Evolutionary conservation across 208 protist genomes (phyloP), one percentile per base, ranked within the genome.

Genomic region (Leishmania martiniquensis): DNA sequence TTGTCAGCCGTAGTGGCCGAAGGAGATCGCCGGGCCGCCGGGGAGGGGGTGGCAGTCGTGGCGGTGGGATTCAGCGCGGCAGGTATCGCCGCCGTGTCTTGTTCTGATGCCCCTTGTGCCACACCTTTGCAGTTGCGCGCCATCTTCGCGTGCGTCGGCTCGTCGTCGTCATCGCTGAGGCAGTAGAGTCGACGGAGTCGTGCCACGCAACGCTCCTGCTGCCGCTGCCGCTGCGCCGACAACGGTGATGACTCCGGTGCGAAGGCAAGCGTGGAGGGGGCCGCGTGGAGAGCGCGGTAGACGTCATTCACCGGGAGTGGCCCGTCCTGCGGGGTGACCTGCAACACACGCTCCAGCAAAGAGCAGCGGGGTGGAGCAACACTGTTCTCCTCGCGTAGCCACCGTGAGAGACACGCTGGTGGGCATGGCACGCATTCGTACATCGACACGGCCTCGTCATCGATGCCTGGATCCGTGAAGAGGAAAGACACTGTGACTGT

Each of bases 401-500:
- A 80, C 72, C 72, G 54, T 32, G 44, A 49, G 34, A 91, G 78
- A 51, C 78, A 89, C 39, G 55, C 29, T 6, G 78, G 74, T 17
- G 91, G 87, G 72, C 89, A 95, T 2, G 87, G 89, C 17, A 95
- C 80, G 57, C 92, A 77, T 57, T 89, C 84, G 73, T 89, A 92
- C 17, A 95, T 59, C 10, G 86, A 87, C 80, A 95, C 78, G 1
- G 87, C 82, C 75, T 90, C 87, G 75, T 95, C 91, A 51, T 95
- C 91, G 13, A 93, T 88, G 52, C 89, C 91, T 3, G 89, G 86
- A 60, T 94, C 88, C 29, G 85, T 80, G 47, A 86, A 87, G 63
- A 89, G 78, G 65, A 93, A 93, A 51, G 83, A 73, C 32, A 94
- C 88, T 0, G 87, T 91, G 49, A 89, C 89, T n/a, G 91, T 94